Base-by-base conservation (phyloP, 495 filamentous ascomycete genomes). In the Aspergillus incahuasiensis region DNA sequence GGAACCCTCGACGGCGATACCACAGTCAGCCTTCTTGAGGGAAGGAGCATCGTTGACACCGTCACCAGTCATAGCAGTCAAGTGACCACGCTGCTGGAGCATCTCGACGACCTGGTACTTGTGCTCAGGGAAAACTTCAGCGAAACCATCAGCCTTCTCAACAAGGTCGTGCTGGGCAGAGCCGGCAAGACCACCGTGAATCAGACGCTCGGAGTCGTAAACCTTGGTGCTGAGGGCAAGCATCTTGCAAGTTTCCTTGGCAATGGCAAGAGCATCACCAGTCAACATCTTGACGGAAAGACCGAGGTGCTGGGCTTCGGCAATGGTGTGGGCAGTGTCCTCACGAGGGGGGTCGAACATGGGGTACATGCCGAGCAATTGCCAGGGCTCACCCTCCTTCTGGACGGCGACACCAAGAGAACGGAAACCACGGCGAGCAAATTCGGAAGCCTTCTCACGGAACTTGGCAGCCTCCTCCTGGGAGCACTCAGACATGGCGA, bases 201-300 rank as follows among this genome's bases (percentile, higher is more conserved):
- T 86, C 56, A 88, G 81, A 67, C 81, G 81, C 62, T 86, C 80
- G 47, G 86, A 89, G 75, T 89, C 85, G 79, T 88, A 89, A 61
- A 89, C 86, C 76, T 89, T 89, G 65, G 85, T 89, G 64, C 82
- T 82, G 46, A 89, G 79, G 63, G 85, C 85, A 66, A 89, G 74
- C 83, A 89, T 87, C 78, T 87, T 88, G 81, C 86, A 88, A 64
- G 86, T 89, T 74, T 89, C 86, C 75, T 89, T 89, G 60, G 86
- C 85, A 65, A 88, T 89, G 67, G 86, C 85, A 63, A 89, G 86
- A 52, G 86, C 86, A 67, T 89, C 86, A 85, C 86, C 86, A 75
- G 86, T 89, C 64, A 89, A 71, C 86, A 89, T 89, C 81, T 89
- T 89, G 58, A 89, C 86, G 60, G 79, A 82, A 39, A 89, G 83